Percentiles rank a stretch among this genome's conserved stretches.
phyloP scores from a whole-genome alignment of 2,329 filamentous ascomycete genomes.

The Salinomyces thailandicus region DNA sequence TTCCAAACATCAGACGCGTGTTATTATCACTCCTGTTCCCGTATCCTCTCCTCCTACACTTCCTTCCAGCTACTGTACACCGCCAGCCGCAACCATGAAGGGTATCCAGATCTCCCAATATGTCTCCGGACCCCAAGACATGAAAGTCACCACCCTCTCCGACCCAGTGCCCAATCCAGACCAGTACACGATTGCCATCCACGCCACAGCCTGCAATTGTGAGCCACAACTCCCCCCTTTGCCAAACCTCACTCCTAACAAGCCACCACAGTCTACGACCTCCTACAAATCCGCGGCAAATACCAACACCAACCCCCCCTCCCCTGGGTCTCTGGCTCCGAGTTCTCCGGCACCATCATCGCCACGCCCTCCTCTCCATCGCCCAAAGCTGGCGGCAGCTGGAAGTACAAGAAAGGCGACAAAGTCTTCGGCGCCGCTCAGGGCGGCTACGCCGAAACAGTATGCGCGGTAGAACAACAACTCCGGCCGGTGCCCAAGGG shows the following conservation, averaged over 20 bases:
- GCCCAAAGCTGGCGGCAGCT: conserved; percentile 13
- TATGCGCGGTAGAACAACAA: conserved; percentile 54
- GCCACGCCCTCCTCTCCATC: conserved; percentile 45
- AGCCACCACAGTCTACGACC: conserved; percentile 73
- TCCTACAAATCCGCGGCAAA: conserved; percentile 88
- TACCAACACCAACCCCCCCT: conserved; percentile 87
- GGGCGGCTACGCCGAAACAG: conserved; percentile 73
- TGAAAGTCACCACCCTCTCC: conserved; percentile 62
- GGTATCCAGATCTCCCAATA: conserved; percentile 39
- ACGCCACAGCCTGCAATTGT: conserved; percentile 77
- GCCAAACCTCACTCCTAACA: too few relatives aligned
- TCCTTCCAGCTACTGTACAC: neutral
- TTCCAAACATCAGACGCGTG: too few relatives aligned
- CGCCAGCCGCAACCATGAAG: conserved; percentile 47
- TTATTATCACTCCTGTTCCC: too few relatives aligned
- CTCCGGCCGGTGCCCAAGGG: conserved; percentile 66
- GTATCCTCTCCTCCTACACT: too few relatives aligned
- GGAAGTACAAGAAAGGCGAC: conserved; percentile 65
- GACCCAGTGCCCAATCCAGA: conserved; percentile 60
- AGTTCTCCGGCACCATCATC: conserved; percentile 73
- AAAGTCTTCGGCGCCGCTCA: conserved; percentile 79
- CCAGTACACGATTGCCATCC: conserved; percentile 79
- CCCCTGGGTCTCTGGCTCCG: conserved; percentile 76
- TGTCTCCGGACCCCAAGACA: conserved; percentile 61
- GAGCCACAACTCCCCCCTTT: too few relatives aligned